Base-by-base conservation (phyloP, 345 rosid genomes). In the Corchorus capsularis region DNA sequence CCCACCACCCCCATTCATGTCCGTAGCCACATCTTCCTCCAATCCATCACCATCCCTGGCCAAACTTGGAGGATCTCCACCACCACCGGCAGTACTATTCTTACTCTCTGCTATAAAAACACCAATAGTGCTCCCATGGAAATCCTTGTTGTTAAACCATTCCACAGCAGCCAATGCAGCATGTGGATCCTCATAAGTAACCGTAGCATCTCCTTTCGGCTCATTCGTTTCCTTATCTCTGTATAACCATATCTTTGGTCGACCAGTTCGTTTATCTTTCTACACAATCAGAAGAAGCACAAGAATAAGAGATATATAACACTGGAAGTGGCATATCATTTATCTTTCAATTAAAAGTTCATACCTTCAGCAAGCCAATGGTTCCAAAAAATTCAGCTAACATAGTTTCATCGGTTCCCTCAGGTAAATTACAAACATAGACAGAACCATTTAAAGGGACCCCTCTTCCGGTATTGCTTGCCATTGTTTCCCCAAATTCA, bases 101-200 rank as follows among this genome's bases (percentile, higher is more conserved):
- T 92, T 96, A 5, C 90, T 87, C 84, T 94, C 90, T 0, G 99
- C 98, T 61, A 96, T 91, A 71, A 86, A 86, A 63, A 94, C 98
- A 52, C 94, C 97, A 66, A 92, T 96, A 0, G 75, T 57, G 78
- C 78, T 91, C 22, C 98, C 99, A 83, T 94, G 99, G 57, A 96
- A 96, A 16, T 92, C 97, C 85, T 96, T 96, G 82, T 91, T 86
- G 81, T 96, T 92, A 71, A 96, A 96, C 99, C 98, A 96, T 65
- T 96, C 99, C 41, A 96, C 93, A 67, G 98, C 99, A 75, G 99
- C 99, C 52, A 81, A 79, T 32, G 98, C 99, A 62, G 99, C 99
- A 82, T 96, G 95, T 8, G 98, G 99, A 19, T 96, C 99, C 82
- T 96, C 99, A 68, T 96, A 96, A 9, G 99, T 94, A 67, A 92